Evolutionary conservation across 2,329 filamentous ascomycete genomes (phyloP).

Genomic region (Exophiala viscosa): DNA sequence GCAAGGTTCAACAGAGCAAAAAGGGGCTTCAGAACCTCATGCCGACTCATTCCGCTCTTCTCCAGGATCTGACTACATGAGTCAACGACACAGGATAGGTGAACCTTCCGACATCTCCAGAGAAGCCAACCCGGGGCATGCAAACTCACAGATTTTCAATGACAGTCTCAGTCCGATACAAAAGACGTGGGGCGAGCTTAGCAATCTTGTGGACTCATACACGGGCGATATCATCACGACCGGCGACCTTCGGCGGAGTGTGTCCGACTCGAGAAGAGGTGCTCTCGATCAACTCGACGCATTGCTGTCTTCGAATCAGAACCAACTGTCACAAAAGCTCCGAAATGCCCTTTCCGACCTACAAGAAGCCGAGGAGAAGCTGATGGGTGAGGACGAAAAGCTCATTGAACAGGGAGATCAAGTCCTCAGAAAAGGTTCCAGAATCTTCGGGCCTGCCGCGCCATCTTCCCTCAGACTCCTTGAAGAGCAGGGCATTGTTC

Average conservation of each 20-base stretch:
- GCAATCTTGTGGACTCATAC: background rate
- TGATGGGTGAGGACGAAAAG: background rate
- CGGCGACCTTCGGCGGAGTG: background rate
- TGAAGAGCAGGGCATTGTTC: slow-evolving; percentile 1
- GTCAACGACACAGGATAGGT: too few relatives aligned
- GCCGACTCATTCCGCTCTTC: too few relatives aligned
- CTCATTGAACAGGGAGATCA: slow-evolving; percentile 2
- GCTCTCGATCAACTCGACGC: background rate
- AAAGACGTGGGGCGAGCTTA: background rate
- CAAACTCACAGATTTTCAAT: too few relatives aligned
- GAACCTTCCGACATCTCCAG: too few relatives aligned
- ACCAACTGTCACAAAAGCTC: background rate
- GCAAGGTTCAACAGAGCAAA: too few relatives aligned
- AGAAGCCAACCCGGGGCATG: background rate
- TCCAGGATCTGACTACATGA: too few relatives aligned
- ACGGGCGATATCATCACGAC: slow-evolving; percentile 2
- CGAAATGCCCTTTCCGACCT: background rate
- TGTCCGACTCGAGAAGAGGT: background rate
- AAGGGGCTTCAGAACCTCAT: too few relatives aligned
- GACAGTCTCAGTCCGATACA: background rate
- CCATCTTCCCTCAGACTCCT: slow-evolving; percentile 4
- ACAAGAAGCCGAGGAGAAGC: background rate
- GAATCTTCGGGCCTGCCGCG: slow-evolving; percentile 5
- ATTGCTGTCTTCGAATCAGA: background rate
- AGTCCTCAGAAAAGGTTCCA: background rate